Evolutionary conservation across 75 land plant genomes (phyloP), one percentile per base, ranked within the genome.

Genomic region (Cunninghamia lanceolata): DNA sequence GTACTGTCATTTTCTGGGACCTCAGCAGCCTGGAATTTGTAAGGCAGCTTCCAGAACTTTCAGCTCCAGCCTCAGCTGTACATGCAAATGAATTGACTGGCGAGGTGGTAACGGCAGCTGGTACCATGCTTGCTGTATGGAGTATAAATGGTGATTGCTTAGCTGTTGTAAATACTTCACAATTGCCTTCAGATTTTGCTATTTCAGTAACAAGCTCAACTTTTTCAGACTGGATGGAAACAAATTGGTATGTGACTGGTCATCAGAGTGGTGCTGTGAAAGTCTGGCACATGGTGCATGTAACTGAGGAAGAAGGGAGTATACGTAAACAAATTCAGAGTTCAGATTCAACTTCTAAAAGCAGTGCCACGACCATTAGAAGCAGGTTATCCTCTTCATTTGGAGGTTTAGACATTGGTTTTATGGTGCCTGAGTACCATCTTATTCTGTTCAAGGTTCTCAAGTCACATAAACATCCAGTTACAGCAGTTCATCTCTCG

Each of bases 61-160:
- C 99, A 28, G 91, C 96, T 42, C 91, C 99, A 68, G 90, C 98
- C 45, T 95, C 99, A n/a, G 99, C 99, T 19, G 82, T 98, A 19
- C 91, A 95, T 90, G 93, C 93, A n/a, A 98, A 98, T 89, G 96
- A 98, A 73, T 89, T 97, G 91, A 97, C 95, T 46, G 99, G 99
- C 19, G 98, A 95, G 81, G 92, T 98, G 52, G 90, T 95, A 43
- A 98, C 99, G n/a, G 99, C 99, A 13, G 96, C 99, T 86, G 99
- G 99, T 45, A 88, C 98, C 46, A 80, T 89, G 47, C 95, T 98
- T 76, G 89, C 96, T 32, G 94, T 98, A 32, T 98, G 99, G 99
- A 98, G 96, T 88, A 89, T 97, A 82, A 98, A 98, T 88, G 99
- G 99, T 6, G 99, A 98, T 87, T 97, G 99, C 83, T 92, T 98